phyloP scores from a whole-genome alignment of 2,329 filamentous ascomycete species.

The Paracamarosporium sp. region DNA sequence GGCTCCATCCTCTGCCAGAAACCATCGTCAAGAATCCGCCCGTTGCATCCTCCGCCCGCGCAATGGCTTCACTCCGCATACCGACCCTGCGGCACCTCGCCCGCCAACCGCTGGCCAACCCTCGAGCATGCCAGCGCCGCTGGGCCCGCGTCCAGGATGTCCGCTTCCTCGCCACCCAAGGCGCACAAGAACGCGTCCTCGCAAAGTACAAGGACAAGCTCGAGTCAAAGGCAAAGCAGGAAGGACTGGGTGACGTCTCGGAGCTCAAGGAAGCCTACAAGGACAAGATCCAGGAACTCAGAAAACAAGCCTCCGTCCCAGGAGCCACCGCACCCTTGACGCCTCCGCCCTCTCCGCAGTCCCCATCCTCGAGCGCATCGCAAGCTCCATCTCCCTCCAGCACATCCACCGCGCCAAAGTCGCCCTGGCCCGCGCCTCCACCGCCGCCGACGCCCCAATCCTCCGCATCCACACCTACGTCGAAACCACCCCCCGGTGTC shows the following conservation, averaged over 20 bases:
- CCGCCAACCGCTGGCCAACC: conserved; percentile 37
- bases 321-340: conserved; percentile 56
- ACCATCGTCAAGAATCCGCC: background rate
- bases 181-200: conserved; percentile 69
- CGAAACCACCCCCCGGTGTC: conserved; percentile 55
- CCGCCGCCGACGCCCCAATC: conserved; percentile 18
- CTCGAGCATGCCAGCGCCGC: conserved; percentile 67
- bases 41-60: background rate
- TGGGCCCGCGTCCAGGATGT: conserved; percentile 94
- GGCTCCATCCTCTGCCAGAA: background rate
- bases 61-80: conserved; percentile 32
- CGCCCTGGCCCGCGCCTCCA: conserved; percentile 35
- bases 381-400: conserved; percentile 12
- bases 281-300: conserved; percentile 78
- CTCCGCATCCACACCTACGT: conserved; percentile 12
- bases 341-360: conserved; percentile 20
- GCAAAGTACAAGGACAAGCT: conserved; percentile 92
- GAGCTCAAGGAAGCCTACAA: conserved; percentile 83
- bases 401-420: conserved; percentile 15
- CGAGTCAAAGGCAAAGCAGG: conserved; percentile 76
- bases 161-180: conserved; percentile 84
- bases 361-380: conserved; percentile 18
- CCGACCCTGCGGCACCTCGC: conserved; percentile 38
- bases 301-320: conserved; percentile 68
- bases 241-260: conserved; percentile 73